These are phyloP conservation scores for Neurospora sp. DNA, from an alignment of 495 filamentous ascomycete species.

Conservation along the genomic window DNA sequence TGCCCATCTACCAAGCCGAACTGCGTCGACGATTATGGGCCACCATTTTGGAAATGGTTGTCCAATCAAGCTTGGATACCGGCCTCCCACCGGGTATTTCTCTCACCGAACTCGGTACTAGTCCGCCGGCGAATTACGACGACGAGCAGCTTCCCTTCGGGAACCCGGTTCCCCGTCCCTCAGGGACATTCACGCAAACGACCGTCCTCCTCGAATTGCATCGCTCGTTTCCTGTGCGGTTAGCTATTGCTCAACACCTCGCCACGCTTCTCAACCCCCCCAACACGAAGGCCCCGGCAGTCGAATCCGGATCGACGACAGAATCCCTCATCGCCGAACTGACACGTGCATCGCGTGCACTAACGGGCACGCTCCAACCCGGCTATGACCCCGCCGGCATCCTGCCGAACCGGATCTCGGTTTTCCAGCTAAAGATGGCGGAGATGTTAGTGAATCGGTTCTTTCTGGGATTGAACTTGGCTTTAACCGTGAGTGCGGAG, in stretches of 20 bases:
- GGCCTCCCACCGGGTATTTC: conserved; percentile 50
- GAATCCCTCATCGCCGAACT: conserved; percentile 15
- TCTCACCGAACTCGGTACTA: conserved; percentile 47
- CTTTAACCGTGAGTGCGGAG: background rate
- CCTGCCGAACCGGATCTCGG: conserved; percentile 21
- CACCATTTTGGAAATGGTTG: conserved; percentile 51
- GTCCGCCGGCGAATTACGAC: conserved; percentile 43
- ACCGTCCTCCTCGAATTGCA: conserved; percentile 28
- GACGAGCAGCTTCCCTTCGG: conserved; percentile 30
- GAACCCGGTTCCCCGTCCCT: conserved; percentile 7
- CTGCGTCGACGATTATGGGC: conserved; percentile 61
- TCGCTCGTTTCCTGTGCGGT: conserved; percentile 24
- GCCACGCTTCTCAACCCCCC: conserved; percentile 21
- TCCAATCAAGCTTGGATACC: conserved; percentile 50
- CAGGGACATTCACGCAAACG: conserved; percentile 28
- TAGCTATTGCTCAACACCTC: conserved; percentile 28
- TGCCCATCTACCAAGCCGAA: conserved; percentile 44
- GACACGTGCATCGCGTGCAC: conserved; percentile 20
- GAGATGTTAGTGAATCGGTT: conserved; percentile 41
- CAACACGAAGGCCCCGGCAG: conserved; percentile 27
- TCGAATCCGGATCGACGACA: conserved; percentile 10
- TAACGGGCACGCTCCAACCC: conserved; percentile 20
- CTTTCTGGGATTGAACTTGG: conserved; percentile 40
- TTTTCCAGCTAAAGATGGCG: conserved; percentile 27
- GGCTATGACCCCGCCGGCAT: conserved; percentile 26